Evolutionary conservation across 2,329 filamentous ascomycete species (phyloP), one percentile per base, ranked within the genome.

Genomic region (Colletotrichum noveboracense): DNA sequence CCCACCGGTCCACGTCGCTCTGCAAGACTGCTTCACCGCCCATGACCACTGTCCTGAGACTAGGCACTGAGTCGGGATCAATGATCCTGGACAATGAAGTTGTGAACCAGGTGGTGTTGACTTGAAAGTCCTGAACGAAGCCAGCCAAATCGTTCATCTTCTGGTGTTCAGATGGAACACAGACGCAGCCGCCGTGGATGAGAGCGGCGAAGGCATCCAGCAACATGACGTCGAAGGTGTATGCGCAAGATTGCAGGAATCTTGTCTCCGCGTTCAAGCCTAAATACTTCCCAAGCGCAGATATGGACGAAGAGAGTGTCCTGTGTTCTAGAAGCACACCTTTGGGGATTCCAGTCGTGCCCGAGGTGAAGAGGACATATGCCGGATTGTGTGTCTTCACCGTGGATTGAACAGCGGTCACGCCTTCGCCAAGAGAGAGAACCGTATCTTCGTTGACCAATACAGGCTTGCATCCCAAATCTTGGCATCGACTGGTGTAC

Each of bases 1-100:
- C 58, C 88, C 89, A 90, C 5, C 65, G 43, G n/a, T 70, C 60
- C 7, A 74, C 56, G 18, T 74, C 66, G 12, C 80, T 80, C 0
- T 85, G 84, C 7, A 88, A 86, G 0, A 72, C 70, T 12, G 70
- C 64, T 12, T 74, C 71, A 60, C 71, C 71, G 6, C 71, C 71
- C 26, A 74, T 58, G 6, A 52, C 24, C 10, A 70, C 61, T n/a
- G 30, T 61, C 14, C 16, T 65, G 9, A 72, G n/a, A 26, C 34
- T 68, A 6, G 70, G 70, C 4, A 72, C 30, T 12, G 30, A 55
- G 26, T 70, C 71, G 4, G 71, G 71, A n/a, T 70, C 61, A 3
- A 74, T 32, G 58, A 74, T 68, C n/a, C 70, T 32, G 21, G 64
- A 72, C 3, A 72, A 18, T 3, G 64, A 68, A 14, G 70, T 62